Percentiles rank a stretch among this genome's conserved stretches.
Evolutionary conservation across 192 early-diverging fungal species (phyloP).

Genomic region (Entomortierella parvispora): DNA sequence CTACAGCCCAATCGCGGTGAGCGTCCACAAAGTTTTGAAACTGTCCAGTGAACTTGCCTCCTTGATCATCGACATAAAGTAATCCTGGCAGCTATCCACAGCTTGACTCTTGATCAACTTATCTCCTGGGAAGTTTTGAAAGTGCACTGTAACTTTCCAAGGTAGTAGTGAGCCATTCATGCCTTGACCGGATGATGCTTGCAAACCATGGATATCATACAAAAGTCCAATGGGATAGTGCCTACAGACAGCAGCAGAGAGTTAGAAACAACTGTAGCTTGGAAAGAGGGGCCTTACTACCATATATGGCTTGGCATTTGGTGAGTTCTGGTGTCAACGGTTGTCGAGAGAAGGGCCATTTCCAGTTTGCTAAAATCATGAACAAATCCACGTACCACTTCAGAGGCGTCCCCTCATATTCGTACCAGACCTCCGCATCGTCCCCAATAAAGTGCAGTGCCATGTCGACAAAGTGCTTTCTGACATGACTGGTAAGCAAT

Average conservation of each 20-base stretch:
- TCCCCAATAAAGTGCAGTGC: constrained; percentile 54
- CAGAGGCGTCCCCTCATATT: constrained; percentile 73
- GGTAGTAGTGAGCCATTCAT: constrained; percentile 63
- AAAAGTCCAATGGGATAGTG: constrained; percentile 90
- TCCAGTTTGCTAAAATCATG: too few species aligned
- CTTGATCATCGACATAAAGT: constrained; percentile 91
- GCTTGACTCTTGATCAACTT: constrained; percentile 70
- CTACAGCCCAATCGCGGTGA: too few species aligned
- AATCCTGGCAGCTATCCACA: constrained; percentile 70
- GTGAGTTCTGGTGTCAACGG: too few species aligned
- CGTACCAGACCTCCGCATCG: constrained; percentile 77
- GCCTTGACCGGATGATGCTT: constrained; percentile 39
- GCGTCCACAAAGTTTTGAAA: too few species aligned
- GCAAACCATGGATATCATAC: constrained; percentile 71
- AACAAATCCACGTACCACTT: constrained; percentile 68
- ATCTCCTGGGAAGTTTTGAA: constrained; percentile 74
- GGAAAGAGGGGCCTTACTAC: too few species aligned
- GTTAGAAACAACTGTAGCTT: background rate
- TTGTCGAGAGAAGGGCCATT: constrained; percentile 1
- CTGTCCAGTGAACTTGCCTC: constrained; percentile 75
- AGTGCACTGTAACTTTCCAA: constrained; percentile 84
- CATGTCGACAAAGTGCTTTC: constrained; percentile 58
- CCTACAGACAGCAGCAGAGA: constrained; percentile 54
- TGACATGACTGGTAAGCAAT: constrained; percentile 62
- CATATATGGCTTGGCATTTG: too few species aligned